Conservation (phyloP, 805 yeast genomes). For the Citeromyces matritensis region DNA sequence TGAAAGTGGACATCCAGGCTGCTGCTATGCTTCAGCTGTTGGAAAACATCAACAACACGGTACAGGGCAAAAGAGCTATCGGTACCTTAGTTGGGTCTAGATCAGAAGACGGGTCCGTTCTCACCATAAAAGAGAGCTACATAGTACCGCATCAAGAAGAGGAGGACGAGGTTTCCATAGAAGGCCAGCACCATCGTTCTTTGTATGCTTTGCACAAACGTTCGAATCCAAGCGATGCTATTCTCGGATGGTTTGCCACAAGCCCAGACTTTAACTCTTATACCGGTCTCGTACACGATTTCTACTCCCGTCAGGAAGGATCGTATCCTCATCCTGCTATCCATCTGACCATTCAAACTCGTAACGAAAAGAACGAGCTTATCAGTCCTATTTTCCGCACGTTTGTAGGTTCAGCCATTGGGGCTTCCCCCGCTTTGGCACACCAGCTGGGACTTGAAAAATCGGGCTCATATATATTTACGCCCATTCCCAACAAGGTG, state of each 20-base stretch:
- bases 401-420: conserved; percentile 68
- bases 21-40: conserved; percentile 65
- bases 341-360: conserved; percentile 57
- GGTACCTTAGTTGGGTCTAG: conserved; percentile 75
- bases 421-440: conserved; percentile 27
- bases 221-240: conserved; percentile 64
- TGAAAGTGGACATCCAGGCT: conserved; percentile 43
- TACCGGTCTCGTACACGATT: conserved; percentile 69
- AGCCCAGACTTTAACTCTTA: conserved; percentile 46
- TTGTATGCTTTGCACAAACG: conserved; percentile 60
- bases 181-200: conserved; percentile 59
- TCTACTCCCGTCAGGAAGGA: conserved; percentile 54
- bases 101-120: conserved; percentile 68
- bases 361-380: conserved; percentile 29
- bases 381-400: conserved; percentile 43
- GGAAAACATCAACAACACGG: conserved; percentile 28
- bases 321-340: conserved; percentile 67
- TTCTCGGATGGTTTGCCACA: conserved; percentile 77
- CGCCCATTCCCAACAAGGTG: conserved; percentile 59
- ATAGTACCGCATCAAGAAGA: conserved; percentile 69
- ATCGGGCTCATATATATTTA: conserved; percentile 43
- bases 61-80: conserved; percentile 30
- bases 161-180: conserved; percentile 64
- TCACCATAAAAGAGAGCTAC: conserved; percentile 63
- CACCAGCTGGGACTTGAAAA: conserved; percentile 21